Percentiles rank a stretch among this genome's conserved stretches.
phyloP scores from a whole-genome alignment of 345 rosid genomes.

The Murraya koenigii region DNA sequence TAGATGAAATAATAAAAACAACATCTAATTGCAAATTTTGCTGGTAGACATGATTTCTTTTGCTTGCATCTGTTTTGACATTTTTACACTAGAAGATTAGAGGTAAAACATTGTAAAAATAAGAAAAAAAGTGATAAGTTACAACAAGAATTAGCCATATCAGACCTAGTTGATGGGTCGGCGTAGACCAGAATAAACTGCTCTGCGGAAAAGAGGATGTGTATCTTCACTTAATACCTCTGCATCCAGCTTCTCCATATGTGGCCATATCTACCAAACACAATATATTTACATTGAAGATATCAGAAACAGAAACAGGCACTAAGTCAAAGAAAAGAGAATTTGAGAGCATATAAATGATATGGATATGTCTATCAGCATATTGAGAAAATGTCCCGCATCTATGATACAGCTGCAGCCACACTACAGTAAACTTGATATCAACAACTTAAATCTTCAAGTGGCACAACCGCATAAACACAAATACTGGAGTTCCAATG shows the following conservation, averaged over 20 bases:
- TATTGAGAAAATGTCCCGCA: background rate
- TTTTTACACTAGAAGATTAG: slow-evolving; percentile 11
- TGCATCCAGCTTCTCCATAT: slow-evolving; percentile 68
- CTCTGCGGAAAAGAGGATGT: slow-evolving; percentile 75
- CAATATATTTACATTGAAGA: slow-evolving; percentile 6
- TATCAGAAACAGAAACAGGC: slow-evolving; percentile 1
- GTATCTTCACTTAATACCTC: slow-evolving; percentile 60
- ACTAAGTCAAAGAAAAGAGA: too few species aligned
- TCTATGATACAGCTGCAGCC: background rate
- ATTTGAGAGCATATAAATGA: background rate
- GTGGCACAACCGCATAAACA: background rate
- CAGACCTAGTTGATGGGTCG: slow-evolving; percentile 23
- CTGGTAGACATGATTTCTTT: background rate
- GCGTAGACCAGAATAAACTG: slow-evolving; percentile 64
- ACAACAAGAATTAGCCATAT: slow-evolving; percentile 18
- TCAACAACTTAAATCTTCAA: background rate
- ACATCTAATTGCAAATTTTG: background rate
- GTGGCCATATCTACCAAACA: slow-evolving; percentile 74
- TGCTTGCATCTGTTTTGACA: background rate
- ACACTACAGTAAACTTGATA: background rate
- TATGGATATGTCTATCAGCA: background rate
- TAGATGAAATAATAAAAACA: background rate
- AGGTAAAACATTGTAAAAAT: background rate
- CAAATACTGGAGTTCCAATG: background rate
- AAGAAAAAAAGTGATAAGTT: background rate